Percentiles rank a stretch among this genome's conserved stretches.
Conservation (phyloP, 257 asterid genomes). For the Eucommia ulmoides region DNA sequence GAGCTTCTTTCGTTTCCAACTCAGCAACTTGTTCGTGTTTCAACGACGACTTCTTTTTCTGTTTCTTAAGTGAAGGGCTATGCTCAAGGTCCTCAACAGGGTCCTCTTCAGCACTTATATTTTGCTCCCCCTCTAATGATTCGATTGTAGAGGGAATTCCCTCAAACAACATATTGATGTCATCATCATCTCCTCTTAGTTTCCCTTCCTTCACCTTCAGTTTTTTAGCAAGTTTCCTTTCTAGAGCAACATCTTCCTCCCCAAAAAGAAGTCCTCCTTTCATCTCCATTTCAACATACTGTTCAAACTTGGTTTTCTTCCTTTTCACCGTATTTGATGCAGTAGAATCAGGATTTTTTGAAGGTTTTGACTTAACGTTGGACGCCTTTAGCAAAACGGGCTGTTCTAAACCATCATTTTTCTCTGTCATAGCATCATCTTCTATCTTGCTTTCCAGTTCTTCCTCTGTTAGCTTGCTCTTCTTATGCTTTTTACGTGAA, state of each 20-base stretch:
- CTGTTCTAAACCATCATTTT: too few species aligned
- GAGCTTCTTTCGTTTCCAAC: slow-evolving; percentile 11
- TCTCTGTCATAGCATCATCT: slow-evolving; percentile 14
- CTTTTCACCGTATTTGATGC: slow-evolving; percentile 17
- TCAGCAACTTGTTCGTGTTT: slow-evolving; percentile 19
- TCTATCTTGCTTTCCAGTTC: slow-evolving; percentile 20
- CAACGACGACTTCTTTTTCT: slow-evolving; percentile 8
- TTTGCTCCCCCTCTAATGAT: slow-evolving; percentile 11
- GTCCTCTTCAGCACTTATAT: slow-evolving; percentile 9
- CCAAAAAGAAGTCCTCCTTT: slow-evolving; percentile 17
- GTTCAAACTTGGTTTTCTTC: slow-evolving; percentile 30
- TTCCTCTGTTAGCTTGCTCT: slow-evolving; percentile 16
- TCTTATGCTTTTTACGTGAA: background rate
- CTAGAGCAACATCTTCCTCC: slow-evolving; percentile 28
- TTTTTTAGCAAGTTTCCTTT: slow-evolving; percentile 22
- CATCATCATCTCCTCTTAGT: slow-evolving; percentile 18
- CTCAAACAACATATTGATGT: slow-evolving; percentile 19
- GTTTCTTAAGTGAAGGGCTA: slow-evolving; percentile 9
- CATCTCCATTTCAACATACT: slow-evolving; percentile 26
- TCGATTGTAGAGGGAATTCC: slow-evolving; percentile 35
- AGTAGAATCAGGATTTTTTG: too few species aligned
- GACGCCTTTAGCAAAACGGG: too few species aligned
- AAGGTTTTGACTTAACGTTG: background rate
- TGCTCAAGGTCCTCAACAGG: slow-evolving; percentile 7
- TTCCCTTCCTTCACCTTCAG: slow-evolving; percentile 22